Percentiles rank a stretch among this genome's conserved stretches.
phyloP scores from a whole-genome alignment of 768 basidiomycete genomes.

The Calvatia gigantea region DNA sequence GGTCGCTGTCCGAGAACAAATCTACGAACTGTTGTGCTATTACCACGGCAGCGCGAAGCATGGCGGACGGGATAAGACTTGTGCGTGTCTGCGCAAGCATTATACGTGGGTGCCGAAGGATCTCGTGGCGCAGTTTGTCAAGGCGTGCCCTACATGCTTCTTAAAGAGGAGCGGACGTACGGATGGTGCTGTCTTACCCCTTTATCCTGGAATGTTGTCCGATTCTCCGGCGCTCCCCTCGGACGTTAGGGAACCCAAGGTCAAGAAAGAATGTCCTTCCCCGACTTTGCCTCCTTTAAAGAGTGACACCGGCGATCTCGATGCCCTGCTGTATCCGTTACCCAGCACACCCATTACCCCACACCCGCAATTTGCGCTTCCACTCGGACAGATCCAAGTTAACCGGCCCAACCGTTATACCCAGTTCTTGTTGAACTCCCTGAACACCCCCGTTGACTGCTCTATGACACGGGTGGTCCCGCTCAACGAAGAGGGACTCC shows the following conservation, averaged over 20 bases:
- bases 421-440: conserved; percentile 9
- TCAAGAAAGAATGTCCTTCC: conserved; percentile 12
- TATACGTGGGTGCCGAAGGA: conserved; percentile 88
- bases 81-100: conserved; percentile 55
- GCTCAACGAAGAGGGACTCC: conserved; percentile 42
- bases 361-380: conserved; percentile 6
- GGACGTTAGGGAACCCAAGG: neutral
- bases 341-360: conserved; percentile 8
- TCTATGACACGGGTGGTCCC: conserved; percentile 46
- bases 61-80: conserved; percentile 80
- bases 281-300: conserved; percentile 19
- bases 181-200: conserved; percentile 13
- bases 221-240: neutral
- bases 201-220: neutral
- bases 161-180: conserved; percentile 36
- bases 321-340: conserved; percentile 1
- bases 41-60: conserved; percentile 65
- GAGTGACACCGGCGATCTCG: conserved; percentile 18
- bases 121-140: conserved; percentile 75
- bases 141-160: conserved; percentile 74
- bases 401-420: conserved; percentile 1
- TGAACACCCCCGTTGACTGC: conserved; percentile 17
- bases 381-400: neutral
- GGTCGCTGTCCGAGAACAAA: conserved; percentile 73
- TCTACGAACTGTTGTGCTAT: conserved; percentile 75